A percentile compares a stretch with the other conserved stretches of the same genome.
Conservation (phyloP, 495 filamentous ascomycete genomes). For the Lichenothelia convexa region DNA sequence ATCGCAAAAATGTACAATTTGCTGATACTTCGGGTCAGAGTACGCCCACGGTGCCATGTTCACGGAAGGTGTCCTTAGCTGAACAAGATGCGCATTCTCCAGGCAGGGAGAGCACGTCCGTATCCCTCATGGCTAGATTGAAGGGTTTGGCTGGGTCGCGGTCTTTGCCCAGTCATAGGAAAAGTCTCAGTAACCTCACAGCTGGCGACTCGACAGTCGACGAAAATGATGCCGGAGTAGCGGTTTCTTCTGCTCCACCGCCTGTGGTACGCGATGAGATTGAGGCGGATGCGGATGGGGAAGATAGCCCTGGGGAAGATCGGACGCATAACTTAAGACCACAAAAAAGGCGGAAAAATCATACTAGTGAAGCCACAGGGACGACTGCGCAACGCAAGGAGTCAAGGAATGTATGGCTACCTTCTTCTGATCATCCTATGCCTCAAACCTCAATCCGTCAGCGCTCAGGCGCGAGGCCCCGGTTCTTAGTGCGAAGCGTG, state of each 20-base stretch:
- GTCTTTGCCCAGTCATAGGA: constrained; percentile 16
- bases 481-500: constrained; percentile 44
- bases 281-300: constrained; percentile 21
- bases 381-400: constrained; percentile 43
- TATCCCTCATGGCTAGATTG: constrained; percentile 23
- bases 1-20: too few relatives aligned
- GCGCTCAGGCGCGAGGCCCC: constrained; percentile 21
- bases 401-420: constrained; percentile 11
- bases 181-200: constrained; percentile 17
- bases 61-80: too few relatives aligned
- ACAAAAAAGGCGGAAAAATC: constrained; percentile 17
- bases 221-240: too few relatives aligned
- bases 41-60: too few relatives aligned
- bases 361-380: constrained; percentile 28
- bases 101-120: too few relatives aligned
- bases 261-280: constrained; percentile 15
- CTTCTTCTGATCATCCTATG: constrained; percentile 8
- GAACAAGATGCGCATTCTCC: too few relatives aligned
- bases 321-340: constrained; percentile 6
- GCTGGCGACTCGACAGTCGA: constrained; percentile 13
- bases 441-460: too few relatives aligned
- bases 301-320: constrained; percentile 21
- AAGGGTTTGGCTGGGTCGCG: constrained; percentile 21
- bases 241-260: too few relatives aligned
- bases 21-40: too few relatives aligned